Base-by-base conservation (phyloP, 441 rosid species). In the Brassica balearica region DNA sequence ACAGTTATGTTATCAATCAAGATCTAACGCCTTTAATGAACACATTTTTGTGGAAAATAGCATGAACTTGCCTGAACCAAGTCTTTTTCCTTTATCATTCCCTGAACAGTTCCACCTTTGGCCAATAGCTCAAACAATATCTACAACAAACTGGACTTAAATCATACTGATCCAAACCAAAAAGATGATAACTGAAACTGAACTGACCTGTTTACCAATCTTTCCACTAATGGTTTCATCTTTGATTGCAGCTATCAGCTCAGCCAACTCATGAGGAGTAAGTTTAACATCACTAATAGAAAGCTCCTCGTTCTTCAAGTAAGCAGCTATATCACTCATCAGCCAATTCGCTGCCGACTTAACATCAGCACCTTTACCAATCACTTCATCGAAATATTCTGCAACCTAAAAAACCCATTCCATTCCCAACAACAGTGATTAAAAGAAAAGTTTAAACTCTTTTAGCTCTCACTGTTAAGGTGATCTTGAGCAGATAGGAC, bases 41-140 rank as follows among this genome's bases (percentile, higher is more conserved):
- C n/a, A 70, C 34, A 14, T 2, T 48, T 38, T 38, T 48, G n/a
- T 61, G 46, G 58, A 62, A 25, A 25, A 51, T 73, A 79, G 62
- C 55, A 73, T 62, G 68, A n/a, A 87, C 95, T 87, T 89, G 74
- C 99, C 96, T 93, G 99, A 82, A 95, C 97, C 83, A 95, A 86
- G 79, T 92, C 92, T 84, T 92, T 93, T 74, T 82, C 96, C 79
- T 88, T 79, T 72, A 95, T 95, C 83, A 95, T 38, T 73, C 94
- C 91, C 82, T 93, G 86, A 63, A 93, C 98, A 9, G 97, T 93
- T 83, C 97, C 99, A 81, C 98, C 98, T 86, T 93, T 88, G 46
- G 93, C 96, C 77, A 95, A 84, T 69, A 95, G 88, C 85, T 90
- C 98, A 84, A 88, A 88, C 65, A 95, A 75, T 84, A 95, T 90